phyloP scores from a whole-genome alignment of 345 rosid genomes.

The Brassica incana region DNA sequence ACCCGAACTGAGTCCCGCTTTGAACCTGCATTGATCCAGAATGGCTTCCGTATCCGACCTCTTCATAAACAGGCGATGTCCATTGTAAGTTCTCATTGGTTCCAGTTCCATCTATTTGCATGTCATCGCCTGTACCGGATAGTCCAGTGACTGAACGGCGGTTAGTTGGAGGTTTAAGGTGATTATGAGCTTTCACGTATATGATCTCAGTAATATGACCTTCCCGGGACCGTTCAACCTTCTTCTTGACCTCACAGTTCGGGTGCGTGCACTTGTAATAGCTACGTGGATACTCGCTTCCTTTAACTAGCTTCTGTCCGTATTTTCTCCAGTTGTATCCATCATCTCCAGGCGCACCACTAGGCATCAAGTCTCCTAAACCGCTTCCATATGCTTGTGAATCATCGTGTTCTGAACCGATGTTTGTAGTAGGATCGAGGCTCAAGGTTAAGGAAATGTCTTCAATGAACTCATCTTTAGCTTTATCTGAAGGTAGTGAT shows the following conservation, averaged over 20 bases:
- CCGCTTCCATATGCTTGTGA: constrained; percentile 50
- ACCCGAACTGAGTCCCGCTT: constrained; percentile 50
- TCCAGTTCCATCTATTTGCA: constrained; percentile 47
- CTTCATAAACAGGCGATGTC: constrained; percentile 62
- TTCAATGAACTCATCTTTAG: constrained; percentile 54
- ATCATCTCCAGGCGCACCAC: constrained; percentile 66
- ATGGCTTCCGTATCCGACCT: constrained; percentile 47
- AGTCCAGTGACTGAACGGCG: constrained; percentile 58
- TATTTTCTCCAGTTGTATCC: constrained; percentile 94
- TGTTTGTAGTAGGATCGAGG: constrained; percentile 42
- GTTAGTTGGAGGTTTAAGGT: constrained; percentile 69
- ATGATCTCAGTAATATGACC: constrained; percentile 93
- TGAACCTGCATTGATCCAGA: constrained; percentile 46
- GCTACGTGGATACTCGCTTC: constrained; percentile 92
- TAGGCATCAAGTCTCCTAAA: constrained; percentile 45
- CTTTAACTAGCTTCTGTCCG: constrained; percentile 95
- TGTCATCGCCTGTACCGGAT: constrained; percentile 47
- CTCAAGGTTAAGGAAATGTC: constrained; percentile 61
- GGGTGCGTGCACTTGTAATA: constrained; percentile 38
- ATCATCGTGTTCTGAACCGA: constrained; percentile 50
- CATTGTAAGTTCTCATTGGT: constrained; percentile 50
- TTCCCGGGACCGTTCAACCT: constrained; percentile 84
- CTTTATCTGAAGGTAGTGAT: constrained; percentile 49
- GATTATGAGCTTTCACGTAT: constrained; percentile 79
- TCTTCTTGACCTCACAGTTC: constrained; percentile 86